Percentiles rank a stretch among this genome's conserved stretches.
phyloP scores from a whole-genome alignment of 441 rosid species.

The Sinapis alba region DNA sequence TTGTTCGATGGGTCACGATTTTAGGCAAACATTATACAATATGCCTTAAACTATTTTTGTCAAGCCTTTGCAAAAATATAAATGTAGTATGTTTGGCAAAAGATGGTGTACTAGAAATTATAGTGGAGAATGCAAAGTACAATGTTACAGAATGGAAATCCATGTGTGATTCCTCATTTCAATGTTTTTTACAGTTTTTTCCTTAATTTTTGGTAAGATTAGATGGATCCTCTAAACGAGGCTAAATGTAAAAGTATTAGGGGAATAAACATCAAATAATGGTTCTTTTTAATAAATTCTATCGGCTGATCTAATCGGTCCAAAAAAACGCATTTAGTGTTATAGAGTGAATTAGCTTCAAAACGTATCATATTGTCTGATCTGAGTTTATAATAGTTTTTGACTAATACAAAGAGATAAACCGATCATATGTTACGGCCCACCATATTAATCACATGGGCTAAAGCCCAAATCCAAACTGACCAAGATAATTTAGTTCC shows the following conservation, averaged over 20 bases:
- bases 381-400: no score
- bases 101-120: constrained; percentile 16
- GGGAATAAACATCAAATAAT: background rate
- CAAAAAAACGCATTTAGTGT: no score
- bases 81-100: background rate
- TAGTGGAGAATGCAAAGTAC: constrained; percentile 30
- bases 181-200: background rate
- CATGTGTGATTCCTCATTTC: constrained; percentile 37
- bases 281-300: no score
- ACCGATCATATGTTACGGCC: no score
- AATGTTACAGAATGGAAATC: constrained; percentile 28
- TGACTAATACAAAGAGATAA: no score
- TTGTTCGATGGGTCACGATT: background rate
- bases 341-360: no score
- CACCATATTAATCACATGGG: no score
- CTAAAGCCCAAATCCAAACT: no score
- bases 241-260: background rate
- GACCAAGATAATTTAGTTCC: no score
- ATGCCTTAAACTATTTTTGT: background rate
- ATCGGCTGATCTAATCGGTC: no score
- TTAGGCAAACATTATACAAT: background rate
- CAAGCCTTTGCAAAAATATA: background rate
- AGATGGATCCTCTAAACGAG: constrained; percentile 1
- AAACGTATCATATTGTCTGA: no score
- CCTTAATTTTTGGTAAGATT: background rate